Conservation (phyloP, 176 grass and related monocot species). For the Carex myosuroides region DNA sequence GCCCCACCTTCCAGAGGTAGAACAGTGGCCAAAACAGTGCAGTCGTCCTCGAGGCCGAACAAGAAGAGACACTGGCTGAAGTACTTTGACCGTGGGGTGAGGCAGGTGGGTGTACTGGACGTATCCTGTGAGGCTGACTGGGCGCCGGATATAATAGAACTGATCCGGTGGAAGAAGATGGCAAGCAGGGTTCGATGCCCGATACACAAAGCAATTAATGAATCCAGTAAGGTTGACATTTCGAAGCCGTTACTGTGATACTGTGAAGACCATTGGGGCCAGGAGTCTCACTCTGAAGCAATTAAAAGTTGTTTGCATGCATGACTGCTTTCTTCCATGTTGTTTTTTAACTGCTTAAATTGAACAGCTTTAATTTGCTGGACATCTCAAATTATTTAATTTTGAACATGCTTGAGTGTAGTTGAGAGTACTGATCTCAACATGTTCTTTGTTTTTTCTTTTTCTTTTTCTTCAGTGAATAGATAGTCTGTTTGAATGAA, state of each 20-base stretch:
- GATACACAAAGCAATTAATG: too few species aligned
- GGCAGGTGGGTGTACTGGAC: conserved; percentile 33
- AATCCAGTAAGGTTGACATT: too few species aligned
- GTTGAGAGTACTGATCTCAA: neutral
- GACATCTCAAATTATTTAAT: neutral
- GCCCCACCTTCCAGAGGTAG: too few species aligned
- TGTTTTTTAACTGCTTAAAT: neutral
- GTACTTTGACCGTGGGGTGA: conserved; percentile 20
- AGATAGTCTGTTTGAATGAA: neutral
- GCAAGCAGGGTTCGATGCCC: too few species aligned
- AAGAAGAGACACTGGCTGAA: conserved; percentile 31
- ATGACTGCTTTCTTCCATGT: neutral
- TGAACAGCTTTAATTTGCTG: neutral
- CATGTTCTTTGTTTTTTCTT: neutral
- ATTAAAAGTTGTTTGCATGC: too few species aligned
- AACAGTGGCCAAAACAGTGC: neutral
- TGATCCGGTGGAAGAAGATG: too few species aligned
- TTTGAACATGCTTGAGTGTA: neutral
- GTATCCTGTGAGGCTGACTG: conserved; percentile 27
- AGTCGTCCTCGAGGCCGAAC: conserved; percentile 11
- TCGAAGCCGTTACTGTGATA: too few species aligned
- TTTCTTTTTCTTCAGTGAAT: too few species aligned
- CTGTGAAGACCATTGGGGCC: too few species aligned
- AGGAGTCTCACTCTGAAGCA: too few species aligned
- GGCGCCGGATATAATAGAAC: neutral